Evolutionary conservation across 192 early-diverging fungal genomes (phyloP).

Genomic region (Phycomyces nitens): DNA sequence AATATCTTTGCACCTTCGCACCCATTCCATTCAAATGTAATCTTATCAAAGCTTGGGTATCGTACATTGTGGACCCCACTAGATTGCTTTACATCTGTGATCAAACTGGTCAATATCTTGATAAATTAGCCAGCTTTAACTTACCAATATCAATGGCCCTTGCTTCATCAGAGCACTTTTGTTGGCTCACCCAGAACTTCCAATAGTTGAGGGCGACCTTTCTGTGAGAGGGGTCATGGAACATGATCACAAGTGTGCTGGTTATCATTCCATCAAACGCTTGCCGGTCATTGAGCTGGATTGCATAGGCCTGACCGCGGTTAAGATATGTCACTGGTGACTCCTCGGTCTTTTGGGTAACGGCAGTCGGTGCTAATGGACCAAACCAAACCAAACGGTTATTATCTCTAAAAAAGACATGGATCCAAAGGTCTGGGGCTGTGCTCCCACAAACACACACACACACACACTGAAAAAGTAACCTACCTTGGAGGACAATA

Average conservation of each 20-base stretch:
- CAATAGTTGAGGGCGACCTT: conserved; percentile 60
- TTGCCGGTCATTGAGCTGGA: conserved; percentile 50
- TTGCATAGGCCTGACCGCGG: conserved; percentile 56
- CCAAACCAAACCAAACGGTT: too few relatives aligned
- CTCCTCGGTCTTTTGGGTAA: conserved; percentile 29
- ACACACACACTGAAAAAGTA: background rate
- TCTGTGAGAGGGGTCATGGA: conserved; percentile 69
- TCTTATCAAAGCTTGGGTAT: conserved; percentile 56
- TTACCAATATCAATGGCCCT: conserved; percentile 64
- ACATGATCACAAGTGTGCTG: conserved; percentile 58
- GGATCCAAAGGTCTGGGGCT: too few relatives aligned
- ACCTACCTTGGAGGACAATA: conserved; percentile 17
- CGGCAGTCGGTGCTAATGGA: conserved; percentile 25
- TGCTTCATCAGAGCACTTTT: conserved; percentile 50
- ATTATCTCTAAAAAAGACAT: too few relatives aligned
- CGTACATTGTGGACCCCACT: conserved; percentile 15
- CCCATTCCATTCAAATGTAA: conserved; percentile 68
- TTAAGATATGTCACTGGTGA: conserved; percentile 25
- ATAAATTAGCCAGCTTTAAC: background rate
- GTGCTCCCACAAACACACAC: background rate
- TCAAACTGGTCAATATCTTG: background rate
- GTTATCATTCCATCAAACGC: conserved; percentile 45
- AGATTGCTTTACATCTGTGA: conserved; percentile 20
- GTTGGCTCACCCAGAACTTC: conserved; percentile 73
- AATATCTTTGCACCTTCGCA: conserved; percentile 56